These are phyloP conservation scores for Claviceps monticola DNA, from an alignment of 2,329 filamentous ascomycete genomes.

Conservation along the genomic window DNA sequence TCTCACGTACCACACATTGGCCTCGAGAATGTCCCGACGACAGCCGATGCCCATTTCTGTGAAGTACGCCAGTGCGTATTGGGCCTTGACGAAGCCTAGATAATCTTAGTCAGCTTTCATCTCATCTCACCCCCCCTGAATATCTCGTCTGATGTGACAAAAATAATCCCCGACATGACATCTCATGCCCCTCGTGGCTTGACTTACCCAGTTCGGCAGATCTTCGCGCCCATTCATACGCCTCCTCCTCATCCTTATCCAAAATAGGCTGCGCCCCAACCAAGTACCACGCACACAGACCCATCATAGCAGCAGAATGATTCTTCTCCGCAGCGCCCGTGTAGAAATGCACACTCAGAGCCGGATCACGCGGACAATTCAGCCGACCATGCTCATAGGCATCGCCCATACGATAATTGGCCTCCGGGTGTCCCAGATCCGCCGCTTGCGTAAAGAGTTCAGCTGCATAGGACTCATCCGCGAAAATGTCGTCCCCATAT, in stretches of 20 bases:
- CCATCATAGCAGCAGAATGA: slow-evolving; percentile 89
- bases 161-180: background rate
- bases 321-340: slow-evolving; percentile 78
- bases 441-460: slow-evolving; percentile 91
- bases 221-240: slow-evolving; percentile 86
- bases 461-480: slow-evolving; percentile 78
- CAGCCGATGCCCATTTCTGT: slow-evolving; percentile 98
- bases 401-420: slow-evolving; percentile 81
- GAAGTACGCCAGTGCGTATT: slow-evolving; percentile 93
- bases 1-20: slow-evolving; percentile 96
- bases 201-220: slow-evolving; percentile 71
- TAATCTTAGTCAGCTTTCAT: background rate
- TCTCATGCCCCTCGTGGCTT: background rate
- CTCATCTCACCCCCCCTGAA: background rate
- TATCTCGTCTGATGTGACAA: no score
- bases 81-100: slow-evolving; percentile 55
- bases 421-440: slow-evolving; percentile 77
- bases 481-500: slow-evolving; percentile 89
- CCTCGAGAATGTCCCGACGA: slow-evolving; percentile 83
- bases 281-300: slow-evolving; percentile 96
- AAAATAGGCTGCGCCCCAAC: slow-evolving; percentile 84
- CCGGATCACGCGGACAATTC: slow-evolving; percentile 78
- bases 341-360: slow-evolving; percentile 93
- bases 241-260: slow-evolving; percentile 90
- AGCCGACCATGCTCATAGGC: slow-evolving; percentile 89